Base-by-base conservation (phyloP, 345 rosid genomes). In the Moricandia arvensis region DNA sequence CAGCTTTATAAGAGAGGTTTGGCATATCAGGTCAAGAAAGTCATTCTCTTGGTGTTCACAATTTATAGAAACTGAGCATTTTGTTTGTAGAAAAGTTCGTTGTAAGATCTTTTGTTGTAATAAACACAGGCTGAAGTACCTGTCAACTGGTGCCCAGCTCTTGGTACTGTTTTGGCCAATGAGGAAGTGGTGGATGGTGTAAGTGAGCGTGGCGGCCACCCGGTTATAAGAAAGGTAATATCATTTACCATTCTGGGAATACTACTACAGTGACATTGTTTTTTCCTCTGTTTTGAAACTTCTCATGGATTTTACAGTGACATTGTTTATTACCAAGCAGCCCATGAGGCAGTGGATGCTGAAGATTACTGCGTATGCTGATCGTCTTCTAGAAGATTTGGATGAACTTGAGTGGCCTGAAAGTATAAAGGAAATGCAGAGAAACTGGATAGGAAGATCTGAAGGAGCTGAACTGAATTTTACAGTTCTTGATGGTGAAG, bases 271-370 rank as follows among this genome's bases (percentile, higher is more conserved):
- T 90, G 88, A 86, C 86, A 76, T 90, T 93, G 86, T 91, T 91
- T 90, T 84, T 91, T 83, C 62, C 79, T 77, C 67, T 75, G 77
- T 79, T 82, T 86, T 82, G 85, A 89, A 86, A 74, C 63, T 82
- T 86, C 85, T 85, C 82, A 81, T 82, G 87, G 68, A 87, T 90
- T 90, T 86, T 86, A 91, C 97, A 91, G 93, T 90, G 88, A 90
- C 87, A 77, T 90, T 93, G 88, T 91, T 91, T 90, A 86, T 91
- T 83, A 87, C 93, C 91, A 83, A 93, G 96, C 96, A 93, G 98
- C 96, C 97, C 80, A 93, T 93, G 98, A 84, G 94, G 85, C 97
- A 93, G 75, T 93, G 98, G 97, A 91, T 91, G 88, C 93, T 93
- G 81, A 93, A 86, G 87, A 93, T 93, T 72, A 93, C 96, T 61